Evolutionary conservation across 208 protist species (phyloP), one percentile per base, ranked within the genome.

Genomic region (Phytomonas serpens): DNA sequence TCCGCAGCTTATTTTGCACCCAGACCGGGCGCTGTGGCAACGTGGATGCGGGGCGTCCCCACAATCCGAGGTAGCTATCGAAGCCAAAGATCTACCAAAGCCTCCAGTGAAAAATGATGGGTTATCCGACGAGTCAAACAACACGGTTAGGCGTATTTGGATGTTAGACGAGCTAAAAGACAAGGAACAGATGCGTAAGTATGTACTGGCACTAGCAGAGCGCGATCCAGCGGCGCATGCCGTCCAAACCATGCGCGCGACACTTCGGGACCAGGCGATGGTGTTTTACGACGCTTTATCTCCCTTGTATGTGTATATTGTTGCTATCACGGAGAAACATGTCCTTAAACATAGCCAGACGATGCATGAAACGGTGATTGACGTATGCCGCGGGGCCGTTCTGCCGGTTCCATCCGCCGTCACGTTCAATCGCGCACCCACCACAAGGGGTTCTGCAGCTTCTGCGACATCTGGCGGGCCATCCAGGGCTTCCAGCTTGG

Each of bases 261-360:
- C 80, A 0, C 80, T 89, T 34, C 78, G 87, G n/a, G 90, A 96
- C 68, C 77, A 83, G 27, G 84, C 81, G 36, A 93, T 96, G 88
- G 72, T 96, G 68, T 96, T 96, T 68, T 93, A 87, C 68, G 90
- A 96, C 36, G 80, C 78, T 19, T 70, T 93, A 57, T 86, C 85
- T 9, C 90, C 90, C 14, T 73, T 67, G 19, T 61, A 67, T 13
- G 79, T 95, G 13, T 74, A 82, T 64, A 79, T 89, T 23, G 76
- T 91, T 9, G 79, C 74, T 36, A 75, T 94, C 32, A 88, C 80
- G 11, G 75, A 79, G 1, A 66, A 72, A 61, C 64, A 72, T 38
- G 64, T 71, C 38, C 61, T 67, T 7, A 64, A 66, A 3, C 76
- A 79, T 47, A 86, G 77, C 61, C 69, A 80, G 64, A 68, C 77